Conservation (phyloP, 1,284 basidiomycete genomes). For the Fistulina hepatica region DNA sequence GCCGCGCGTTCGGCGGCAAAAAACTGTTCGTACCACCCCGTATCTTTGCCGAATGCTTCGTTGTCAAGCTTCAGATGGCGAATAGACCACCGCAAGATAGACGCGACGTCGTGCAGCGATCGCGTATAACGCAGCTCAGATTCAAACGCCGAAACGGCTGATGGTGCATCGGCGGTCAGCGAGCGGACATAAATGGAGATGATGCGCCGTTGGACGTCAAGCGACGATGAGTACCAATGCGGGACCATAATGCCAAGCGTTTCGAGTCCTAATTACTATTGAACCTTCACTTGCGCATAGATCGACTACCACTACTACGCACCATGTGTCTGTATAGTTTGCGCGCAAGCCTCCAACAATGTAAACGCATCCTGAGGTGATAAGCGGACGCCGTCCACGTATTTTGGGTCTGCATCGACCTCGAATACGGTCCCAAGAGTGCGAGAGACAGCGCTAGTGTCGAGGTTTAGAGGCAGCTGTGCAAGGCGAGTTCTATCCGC, state of each 20-base stretch:
- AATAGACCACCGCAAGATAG: conserved; percentile 68
- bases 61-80: conserved; percentile 56
- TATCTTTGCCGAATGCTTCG: conserved; percentile 44
- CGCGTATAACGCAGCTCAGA: conserved; percentile 51
- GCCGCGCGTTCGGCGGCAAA: conserved; percentile 42
- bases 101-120: conserved; percentile 62
- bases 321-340: conserved; percentile 53
- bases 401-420: conserved; percentile 41
- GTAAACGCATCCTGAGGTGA: conserved; percentile 47
- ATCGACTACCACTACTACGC: conserved; percentile 16
- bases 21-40: conserved; percentile 57
- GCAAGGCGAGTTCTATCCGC: conserved; percentile 24
- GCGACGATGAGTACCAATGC: conserved; percentile 66
- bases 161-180: conserved; percentile 34
- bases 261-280: conserved; percentile 45
- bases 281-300: conserved; percentile 6
- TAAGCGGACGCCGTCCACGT: conserved; percentile 45
- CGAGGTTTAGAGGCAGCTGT: conserved; percentile 50
- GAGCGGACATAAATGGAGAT: conserved; percentile 63
- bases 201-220: conserved; percentile 52
- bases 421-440: conserved; percentile 49
- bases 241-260: conserved; percentile 72
- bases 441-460: conserved; percentile 30
- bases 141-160: conserved; percentile 41
- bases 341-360: conserved; percentile 53